A percentile compares a stretch with the other conserved stretches of the same genome.
Conservation (phyloP, 768 basidiomycete species). For the Clitopilus hobsonii region DNA sequence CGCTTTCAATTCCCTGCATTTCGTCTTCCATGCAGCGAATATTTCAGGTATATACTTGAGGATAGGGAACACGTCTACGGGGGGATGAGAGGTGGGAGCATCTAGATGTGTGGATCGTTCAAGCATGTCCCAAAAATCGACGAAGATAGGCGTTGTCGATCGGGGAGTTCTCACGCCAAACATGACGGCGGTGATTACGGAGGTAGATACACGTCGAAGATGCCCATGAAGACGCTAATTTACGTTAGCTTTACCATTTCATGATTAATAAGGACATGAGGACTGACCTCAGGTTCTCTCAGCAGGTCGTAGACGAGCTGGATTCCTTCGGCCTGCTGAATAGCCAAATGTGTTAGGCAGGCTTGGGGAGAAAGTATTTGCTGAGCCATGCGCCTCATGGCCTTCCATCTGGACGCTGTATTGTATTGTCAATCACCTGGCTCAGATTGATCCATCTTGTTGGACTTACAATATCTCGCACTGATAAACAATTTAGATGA, state of each 20-base stretch:
- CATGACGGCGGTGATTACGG: neutral
- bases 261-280: neutral
- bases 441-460: no score
- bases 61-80: slow-evolving; percentile 1
- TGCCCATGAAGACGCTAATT: neutral
- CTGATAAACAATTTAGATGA: no score
- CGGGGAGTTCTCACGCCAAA: neutral
- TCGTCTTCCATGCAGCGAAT: slow-evolving; percentile 12
- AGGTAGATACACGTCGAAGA: neutral
- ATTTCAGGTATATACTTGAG: slow-evolving; percentile 13
- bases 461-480: no score
- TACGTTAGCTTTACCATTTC: neutral
- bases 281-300: neutral
- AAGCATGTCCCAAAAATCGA: neutral
- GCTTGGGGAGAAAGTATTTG: neutral
- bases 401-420: neutral
- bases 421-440: neutral
- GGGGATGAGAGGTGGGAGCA: neutral
- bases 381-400: neutral
- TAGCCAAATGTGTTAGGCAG: neutral
- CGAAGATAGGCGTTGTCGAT: neutral
- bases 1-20: neutral
- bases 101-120: neutral
- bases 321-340: neutral
- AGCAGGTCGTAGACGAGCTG: neutral